Evolutionary conservation across 495 filamentous ascomycete genomes (phyloP).

Genomic region (Neurospora sp.): DNA sequence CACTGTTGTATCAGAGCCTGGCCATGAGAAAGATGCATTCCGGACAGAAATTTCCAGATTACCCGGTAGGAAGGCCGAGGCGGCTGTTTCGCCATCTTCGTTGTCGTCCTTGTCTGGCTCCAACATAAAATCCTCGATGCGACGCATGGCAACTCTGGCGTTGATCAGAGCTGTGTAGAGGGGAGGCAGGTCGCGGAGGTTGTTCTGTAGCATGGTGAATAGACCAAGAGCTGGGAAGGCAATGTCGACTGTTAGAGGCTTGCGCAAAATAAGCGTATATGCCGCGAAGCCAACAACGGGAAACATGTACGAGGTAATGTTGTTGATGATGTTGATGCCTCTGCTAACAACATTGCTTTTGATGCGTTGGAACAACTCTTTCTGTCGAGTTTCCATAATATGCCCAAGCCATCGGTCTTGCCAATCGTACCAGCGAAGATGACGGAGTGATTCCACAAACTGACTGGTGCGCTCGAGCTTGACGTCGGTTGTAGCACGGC

Average conservation of each 20-base stretch:
- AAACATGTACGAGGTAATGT: constrained; percentile 56
- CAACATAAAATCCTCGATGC: constrained; percentile 73
- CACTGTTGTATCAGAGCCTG: constrained; percentile 49
- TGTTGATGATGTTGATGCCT: constrained; percentile 50
- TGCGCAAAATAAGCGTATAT: constrained; percentile 57
- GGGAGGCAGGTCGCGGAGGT: constrained; percentile 57
- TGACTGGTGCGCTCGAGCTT: constrained; percentile 67
- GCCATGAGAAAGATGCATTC: constrained; percentile 68
- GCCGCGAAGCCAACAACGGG: constrained; percentile 70
- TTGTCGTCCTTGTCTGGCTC: constrained; percentile 63
- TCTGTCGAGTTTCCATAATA: constrained; percentile 59
- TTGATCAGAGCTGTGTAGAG: constrained; percentile 64
- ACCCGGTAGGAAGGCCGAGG: neutral
- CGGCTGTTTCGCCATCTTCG: constrained; percentile 18
- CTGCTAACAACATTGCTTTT: constrained; percentile 50
- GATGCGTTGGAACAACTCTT: constrained; percentile 57
- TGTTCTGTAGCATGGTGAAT: constrained; percentile 60
- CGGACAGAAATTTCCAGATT: constrained; percentile 39
- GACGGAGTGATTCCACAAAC: constrained; percentile 75
- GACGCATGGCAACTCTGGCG: constrained; percentile 61
- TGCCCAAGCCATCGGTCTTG: constrained; percentile 65
- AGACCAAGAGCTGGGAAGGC: constrained; percentile 76
- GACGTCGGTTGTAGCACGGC: constrained; percentile 55
- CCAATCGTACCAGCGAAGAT: constrained; percentile 82
- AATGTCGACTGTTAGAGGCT: constrained; percentile 58